Evolutionary conservation across 805 yeast species (phyloP).

Genomic region (Kluyveromyces nonfermentans): DNA sequence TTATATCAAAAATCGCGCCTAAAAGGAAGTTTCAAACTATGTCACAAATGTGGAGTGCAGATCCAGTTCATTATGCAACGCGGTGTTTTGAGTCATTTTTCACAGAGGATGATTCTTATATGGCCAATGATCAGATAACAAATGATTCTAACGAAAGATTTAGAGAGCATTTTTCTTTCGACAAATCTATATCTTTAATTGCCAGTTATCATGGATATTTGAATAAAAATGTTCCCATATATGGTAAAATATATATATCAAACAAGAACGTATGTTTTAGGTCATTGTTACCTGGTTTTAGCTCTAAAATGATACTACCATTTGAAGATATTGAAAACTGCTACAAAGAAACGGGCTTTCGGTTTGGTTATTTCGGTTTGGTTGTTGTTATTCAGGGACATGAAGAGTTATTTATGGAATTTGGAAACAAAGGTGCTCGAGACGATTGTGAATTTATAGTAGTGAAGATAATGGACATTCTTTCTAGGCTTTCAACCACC

Average conservation of each 20-base stretch:
- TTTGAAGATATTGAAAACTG: slow-evolving; percentile 61
- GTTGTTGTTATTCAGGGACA: slow-evolving; percentile 62
- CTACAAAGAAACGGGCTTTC: slow-evolving; percentile 55
- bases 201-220: slow-evolving; percentile 66
- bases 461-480: slow-evolving; percentile 31
- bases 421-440: slow-evolving; percentile 50
- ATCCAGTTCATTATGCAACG: slow-evolving; percentile 50
- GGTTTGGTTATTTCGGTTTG: slow-evolving; percentile 63
- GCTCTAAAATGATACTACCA: slow-evolving; percentile 78
- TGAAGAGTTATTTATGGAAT: slow-evolving; percentile 71
- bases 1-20: background rate
- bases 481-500: slow-evolving; percentile 7
- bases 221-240: slow-evolving; percentile 62
- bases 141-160: slow-evolving; percentile 47
- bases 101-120: slow-evolving; percentile 41
- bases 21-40: slow-evolving; percentile 11
- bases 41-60: slow-evolving; percentile 45
- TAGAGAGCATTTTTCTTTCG: slow-evolving; percentile 55
- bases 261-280: slow-evolving; percentile 64
- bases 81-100: slow-evolving; percentile 31
- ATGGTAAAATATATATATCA: slow-evolving; percentile 77
- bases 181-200: slow-evolving; percentile 40
- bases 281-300: slow-evolving; percentile 67
- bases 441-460: slow-evolving; percentile 62
- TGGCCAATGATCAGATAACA: slow-evolving; percentile 37